Base-by-base conservation (phyloP, 306 rosid species). In the Prosopis cineraria region DNA sequence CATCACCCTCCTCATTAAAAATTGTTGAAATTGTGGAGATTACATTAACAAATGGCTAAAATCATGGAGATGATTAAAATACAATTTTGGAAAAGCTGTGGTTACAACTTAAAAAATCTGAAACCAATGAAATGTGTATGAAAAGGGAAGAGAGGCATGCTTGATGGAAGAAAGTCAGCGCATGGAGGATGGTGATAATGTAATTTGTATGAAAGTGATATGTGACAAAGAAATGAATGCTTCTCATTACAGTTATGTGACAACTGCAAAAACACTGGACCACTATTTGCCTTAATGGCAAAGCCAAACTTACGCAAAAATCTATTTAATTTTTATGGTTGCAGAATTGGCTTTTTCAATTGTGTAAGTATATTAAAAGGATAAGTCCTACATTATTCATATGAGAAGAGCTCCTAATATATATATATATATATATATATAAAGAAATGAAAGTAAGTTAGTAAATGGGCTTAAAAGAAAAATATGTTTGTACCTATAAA, bases 281-380 rank as follows among this genome's bases (percentile, higher is more conserved):
- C 86, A 75, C 76, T 47, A n/a, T 24, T 82, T 83, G 16, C 76
- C 87, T 88, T 84, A 73, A 16, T 60, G 41, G 39, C 25, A 68
- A 82, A 88, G 88, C 69, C 7, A 87, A 24, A 24, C 62, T 24
- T 40, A 36, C 59, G 20, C 2, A 10, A n/a, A 9, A 2, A 2
- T 52, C 13, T n/a, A n/a, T n/a, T n/a, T n/a, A n/a, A n/a, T n/a
- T n/a, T n/a, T n/a, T n/a, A n/a, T n/a, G n/a, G n/a, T n/a, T n/a
- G n/a, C n/a, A n/a, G n/a, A n/a, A n/a, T n/a, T n/a, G n/a, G n/a
- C n/a, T n/a, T n/a, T n/a, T n/a, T n/a, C n/a, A n/a, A n/a, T n/a
- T n/a, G n/a, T n/a, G n/a, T n/a, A n/a, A n/a, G n/a, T n/a, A n/a
- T n/a, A n/a, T n/a, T n/a, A n/a, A n/a, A n/a, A n/a, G n/a, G n/a